Evolutionary conservation across 2,329 filamentous ascomycete species (phyloP).

Genomic region (Ophiostoma angusticollis): DNA sequence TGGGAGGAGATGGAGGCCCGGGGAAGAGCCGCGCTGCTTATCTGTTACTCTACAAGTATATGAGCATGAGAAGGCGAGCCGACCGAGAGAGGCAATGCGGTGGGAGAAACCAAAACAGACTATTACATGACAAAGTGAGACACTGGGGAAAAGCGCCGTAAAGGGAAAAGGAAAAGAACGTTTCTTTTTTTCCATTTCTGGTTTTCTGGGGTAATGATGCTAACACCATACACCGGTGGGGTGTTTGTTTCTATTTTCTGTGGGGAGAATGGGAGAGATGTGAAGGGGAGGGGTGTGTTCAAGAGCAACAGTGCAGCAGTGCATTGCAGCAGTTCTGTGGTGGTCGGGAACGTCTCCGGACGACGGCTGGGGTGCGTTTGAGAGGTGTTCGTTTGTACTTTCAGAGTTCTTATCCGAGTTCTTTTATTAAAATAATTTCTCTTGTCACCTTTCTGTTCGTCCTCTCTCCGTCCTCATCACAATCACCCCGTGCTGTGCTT

Average conservation of each 20-base stretch:
- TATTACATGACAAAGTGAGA: not conserved
- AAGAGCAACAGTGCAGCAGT: too few relatives aligned
- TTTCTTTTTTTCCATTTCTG: not conserved
- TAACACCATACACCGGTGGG: not conserved
- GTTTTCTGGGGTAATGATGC: not conserved
- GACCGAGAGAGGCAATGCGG: too few relatives aligned
- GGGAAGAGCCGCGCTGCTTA: too few relatives aligned
- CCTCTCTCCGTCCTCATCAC: too few relatives aligned
- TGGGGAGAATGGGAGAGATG: too few relatives aligned
- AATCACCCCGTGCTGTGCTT: too few relatives aligned
- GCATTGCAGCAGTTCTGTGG: constrained; percentile 1
- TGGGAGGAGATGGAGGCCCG: too few relatives aligned
- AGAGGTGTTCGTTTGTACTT: not conserved
- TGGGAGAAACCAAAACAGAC: not conserved
- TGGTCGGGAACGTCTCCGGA: constrained; percentile 5
- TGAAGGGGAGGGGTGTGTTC: not conserved
- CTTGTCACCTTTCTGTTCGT: not conserved
- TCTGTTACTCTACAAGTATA: too few relatives aligned
- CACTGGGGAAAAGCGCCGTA: not conserved
- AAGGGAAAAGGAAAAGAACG: not conserved
- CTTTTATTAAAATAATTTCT: not conserved
- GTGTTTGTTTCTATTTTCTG: too few relatives aligned
- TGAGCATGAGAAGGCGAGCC: too few relatives aligned
- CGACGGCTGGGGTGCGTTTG: not conserved
- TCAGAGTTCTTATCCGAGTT: too few relatives aligned